Conservation (phyloP, 2,329 filamentous ascomycete genomes). For the Sodiomyces alkalinus region DNA sequence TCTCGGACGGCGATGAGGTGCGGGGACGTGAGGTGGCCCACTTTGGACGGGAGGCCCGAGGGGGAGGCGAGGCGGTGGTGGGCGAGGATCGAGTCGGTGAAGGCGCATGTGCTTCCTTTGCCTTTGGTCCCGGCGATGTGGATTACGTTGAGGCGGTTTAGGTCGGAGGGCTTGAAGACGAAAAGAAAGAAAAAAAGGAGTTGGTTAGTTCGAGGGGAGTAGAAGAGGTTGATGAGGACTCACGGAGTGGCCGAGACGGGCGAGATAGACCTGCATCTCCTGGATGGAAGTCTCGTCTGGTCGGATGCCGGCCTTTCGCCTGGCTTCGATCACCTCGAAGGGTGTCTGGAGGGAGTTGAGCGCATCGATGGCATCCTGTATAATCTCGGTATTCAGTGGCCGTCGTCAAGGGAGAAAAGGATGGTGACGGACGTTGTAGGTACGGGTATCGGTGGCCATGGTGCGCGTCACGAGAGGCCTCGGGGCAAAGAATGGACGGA, state of each 20-base stretch:
- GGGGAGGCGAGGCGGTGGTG: conserved; percentile 24
- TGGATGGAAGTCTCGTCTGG: conserved; percentile 55
- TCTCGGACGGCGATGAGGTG: conserved; percentile 54
- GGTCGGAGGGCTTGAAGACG: conserved; percentile 29
- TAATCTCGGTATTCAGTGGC: too few species aligned
- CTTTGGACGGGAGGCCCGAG: conserved; percentile 22
- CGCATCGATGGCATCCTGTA: conserved; percentile 66
- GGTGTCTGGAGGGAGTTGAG: conserved; percentile 89
- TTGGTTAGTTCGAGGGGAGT: background rate
- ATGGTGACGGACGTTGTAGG: conserved; percentile 6
- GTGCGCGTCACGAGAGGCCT: conserved; percentile 2
- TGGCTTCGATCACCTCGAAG: conserved; percentile 62
- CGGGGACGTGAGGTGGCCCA: conserved; percentile 54
- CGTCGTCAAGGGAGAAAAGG: background rate
- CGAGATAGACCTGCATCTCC: conserved; percentile 68
- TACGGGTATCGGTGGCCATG: conserved; percentile 5
- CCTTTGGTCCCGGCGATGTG: conserved; percentile 67
- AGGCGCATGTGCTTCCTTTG: conserved; percentile 55
- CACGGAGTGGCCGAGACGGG: conserved; percentile 60
- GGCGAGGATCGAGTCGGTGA: conserved; percentile 45
- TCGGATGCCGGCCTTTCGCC: conserved; percentile 56
- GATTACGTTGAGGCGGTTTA: conserved; percentile 48
- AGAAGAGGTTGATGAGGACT: conserved; percentile 5
- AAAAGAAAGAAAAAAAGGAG: too few species aligned
- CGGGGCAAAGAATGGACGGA: background rate